phyloP scores from a whole-genome alignment of 441 rosid species.

The Aleurites moluccanus region DNA sequence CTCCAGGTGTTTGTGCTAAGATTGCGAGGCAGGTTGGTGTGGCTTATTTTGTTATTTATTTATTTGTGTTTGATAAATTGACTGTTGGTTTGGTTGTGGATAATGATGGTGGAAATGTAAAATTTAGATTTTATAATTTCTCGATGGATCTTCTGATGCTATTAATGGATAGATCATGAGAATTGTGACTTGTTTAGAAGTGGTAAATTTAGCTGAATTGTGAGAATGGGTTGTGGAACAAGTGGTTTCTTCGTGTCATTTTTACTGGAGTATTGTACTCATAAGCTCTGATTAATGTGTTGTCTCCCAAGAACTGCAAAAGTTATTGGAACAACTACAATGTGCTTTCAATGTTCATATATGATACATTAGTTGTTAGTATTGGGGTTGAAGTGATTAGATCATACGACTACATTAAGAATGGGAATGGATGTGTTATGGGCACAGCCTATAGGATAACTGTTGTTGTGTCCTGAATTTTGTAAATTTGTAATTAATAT shows the following conservation, averaged over 20 bases:
- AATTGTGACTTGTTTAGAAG: neutral
- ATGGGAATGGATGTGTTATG: neutral
- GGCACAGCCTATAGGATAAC: neutral
- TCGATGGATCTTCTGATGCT: neutral
- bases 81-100: neutral
- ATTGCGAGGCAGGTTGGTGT: constrained; percentile 79
- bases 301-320: neutral
- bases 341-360: neutral
- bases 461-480: neutral
- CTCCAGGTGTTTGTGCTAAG: constrained; percentile 94
- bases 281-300: neutral
- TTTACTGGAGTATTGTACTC: constrained; percentile 9
- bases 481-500: neutral
- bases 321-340: neutral
- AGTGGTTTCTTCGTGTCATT: neutral
- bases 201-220: neutral
- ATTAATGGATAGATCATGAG: neutral
- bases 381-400: neutral
- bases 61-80: neutral
- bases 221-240: no score
- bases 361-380: neutral
- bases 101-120: neutral
- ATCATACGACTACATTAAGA: no score
- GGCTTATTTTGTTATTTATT: neutral
- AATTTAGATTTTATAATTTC: neutral